phyloP scores from a whole-genome alignment of 495 filamentous ascomycete species.

The Aspergillus cristatus region DNA sequence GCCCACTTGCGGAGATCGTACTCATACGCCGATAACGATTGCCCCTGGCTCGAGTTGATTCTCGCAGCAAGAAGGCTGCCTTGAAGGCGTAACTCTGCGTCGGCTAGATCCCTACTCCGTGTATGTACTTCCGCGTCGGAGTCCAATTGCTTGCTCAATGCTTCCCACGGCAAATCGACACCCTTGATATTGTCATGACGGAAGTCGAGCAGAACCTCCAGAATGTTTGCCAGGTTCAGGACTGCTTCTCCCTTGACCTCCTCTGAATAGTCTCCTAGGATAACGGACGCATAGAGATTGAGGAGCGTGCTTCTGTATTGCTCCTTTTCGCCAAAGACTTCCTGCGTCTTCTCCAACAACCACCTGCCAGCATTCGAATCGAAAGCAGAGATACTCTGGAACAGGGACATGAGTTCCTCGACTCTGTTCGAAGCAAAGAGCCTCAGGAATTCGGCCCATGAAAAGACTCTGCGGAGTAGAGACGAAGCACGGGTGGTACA shows the following conservation, averaged over 20 bases:
- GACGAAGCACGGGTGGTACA: conserved; percentile 30
- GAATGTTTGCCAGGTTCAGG: conserved; percentile 24
- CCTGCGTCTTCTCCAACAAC: conserved; percentile 26
- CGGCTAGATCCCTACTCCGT: conserved; percentile 34
- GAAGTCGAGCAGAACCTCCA: conserved; percentile 19
- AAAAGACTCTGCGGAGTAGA: conserved; percentile 29
- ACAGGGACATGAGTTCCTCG: conserved; percentile 14
- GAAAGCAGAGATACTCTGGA: conserved; percentile 16
- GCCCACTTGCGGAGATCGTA: conserved; percentile 21
- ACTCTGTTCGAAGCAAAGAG: conserved; percentile 13
- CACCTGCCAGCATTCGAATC: conserved; percentile 33
- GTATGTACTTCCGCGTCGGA: conserved; percentile 14
- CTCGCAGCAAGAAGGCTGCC: conserved; percentile 52
- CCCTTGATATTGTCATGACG: conserved; percentile 5
- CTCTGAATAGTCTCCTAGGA: conserved; percentile 18
- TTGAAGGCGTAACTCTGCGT: conserved; percentile 34
- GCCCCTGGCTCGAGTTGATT: conserved; percentile 24
- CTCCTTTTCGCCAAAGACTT: conserved; percentile 13
- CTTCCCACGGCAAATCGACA: conserved; percentile 18
- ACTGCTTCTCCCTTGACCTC: conserved; percentile 25
- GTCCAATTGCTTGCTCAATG: conserved; percentile 15
- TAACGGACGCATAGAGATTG: conserved; percentile 21
- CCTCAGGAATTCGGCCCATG: conserved; percentile 26
- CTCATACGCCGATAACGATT: conserved; percentile 7
- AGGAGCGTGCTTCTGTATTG: conserved; percentile 16